Base-by-base conservation (phyloP, 208 protist species). In the Leptomonas seymouri region DNA sequence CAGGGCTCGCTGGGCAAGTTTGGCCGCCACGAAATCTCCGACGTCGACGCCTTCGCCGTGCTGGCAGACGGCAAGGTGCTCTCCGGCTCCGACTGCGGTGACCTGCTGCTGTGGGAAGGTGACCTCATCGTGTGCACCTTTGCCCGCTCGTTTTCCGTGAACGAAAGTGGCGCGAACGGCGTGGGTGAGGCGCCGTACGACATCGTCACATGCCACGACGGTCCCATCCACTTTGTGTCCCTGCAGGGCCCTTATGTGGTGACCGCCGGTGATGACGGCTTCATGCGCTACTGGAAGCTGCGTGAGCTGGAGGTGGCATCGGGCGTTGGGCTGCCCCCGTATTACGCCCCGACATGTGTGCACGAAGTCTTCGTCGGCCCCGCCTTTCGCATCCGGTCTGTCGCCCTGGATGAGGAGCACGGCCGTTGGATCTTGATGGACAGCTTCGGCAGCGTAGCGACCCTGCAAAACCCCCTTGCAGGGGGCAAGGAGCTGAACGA, bases 1-100 rank as follows among this genome's bases (percentile, higher is more conserved):
- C 91, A 99, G 60, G 96, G 98, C 25, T 80, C 92, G 16, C 87
- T 99, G 51, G 98, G 98, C 27, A 99, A 99, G 82, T 99, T 99
- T 71, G 98, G 98, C 14, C 95, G 96, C 9, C 88, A 99, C 44
- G 98, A 99, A 62, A 98, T 99, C 23, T 95, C 94, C 28, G 97
- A 99, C 78, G 89, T 99, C 27, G 78, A 85, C 8, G 95, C 87
- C 5, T 99, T 97, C 70, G 92, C 76, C 56, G 86, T 98, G 67
- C 76, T 99, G 15, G 80, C 95, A 1, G 94, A 98, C 69, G 96
- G 95, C 50, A 99, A 99, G 74, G 94, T 99, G 27, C 62, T 99
- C 9, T 97, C 87, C 11, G 98, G 98, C 27, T 93, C 96, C 9
- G 97, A 99, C 73, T 71, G 51, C 56, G 98, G 98, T 9, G 89